Evolutionary conservation across 345 rosid species (phyloP).

Genomic region (Citrus inodora): DNA sequence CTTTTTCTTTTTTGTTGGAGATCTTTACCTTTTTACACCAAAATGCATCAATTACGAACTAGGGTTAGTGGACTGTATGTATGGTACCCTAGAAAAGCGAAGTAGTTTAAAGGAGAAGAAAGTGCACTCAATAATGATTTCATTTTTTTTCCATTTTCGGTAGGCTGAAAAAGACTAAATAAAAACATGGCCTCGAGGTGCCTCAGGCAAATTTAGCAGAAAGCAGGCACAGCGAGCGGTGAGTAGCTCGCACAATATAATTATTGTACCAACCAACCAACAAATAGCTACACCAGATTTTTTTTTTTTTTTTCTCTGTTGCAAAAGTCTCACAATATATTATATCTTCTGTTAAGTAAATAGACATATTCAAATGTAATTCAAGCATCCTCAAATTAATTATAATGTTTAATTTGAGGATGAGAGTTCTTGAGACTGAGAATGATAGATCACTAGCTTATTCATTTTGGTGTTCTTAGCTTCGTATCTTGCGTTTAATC

Average conservation of each 20-base stretch:
- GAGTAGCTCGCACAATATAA: neutral
- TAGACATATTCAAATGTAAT: neutral
- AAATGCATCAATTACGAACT: neutral
- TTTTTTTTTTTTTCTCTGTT: neutral
- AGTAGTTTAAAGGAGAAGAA: neutral
- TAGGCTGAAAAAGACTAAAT: neutral
- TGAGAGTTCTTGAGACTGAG: neutral
- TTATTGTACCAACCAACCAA: neutral
- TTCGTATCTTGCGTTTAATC: neutral
- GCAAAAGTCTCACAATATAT: neutral
- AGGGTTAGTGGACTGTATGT: neutral
- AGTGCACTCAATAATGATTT: neutral
- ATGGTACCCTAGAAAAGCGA: too few species aligned
- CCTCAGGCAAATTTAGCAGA: neutral
- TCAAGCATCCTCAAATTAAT: neutral
- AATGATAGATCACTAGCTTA: neutral
- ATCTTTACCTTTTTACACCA: neutral
- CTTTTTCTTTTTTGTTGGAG: neutral
- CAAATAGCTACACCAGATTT: neutral
- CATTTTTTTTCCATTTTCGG: neutral
- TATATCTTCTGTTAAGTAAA: neutral
- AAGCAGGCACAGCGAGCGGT: neutral
- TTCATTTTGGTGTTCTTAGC: neutral
- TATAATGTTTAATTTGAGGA: neutral
- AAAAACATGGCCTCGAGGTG: slow-evolving; percentile 4